phyloP scores from a whole-genome alignment of 164 flowering plant genomes.

The Umbellularia californica region DNA sequence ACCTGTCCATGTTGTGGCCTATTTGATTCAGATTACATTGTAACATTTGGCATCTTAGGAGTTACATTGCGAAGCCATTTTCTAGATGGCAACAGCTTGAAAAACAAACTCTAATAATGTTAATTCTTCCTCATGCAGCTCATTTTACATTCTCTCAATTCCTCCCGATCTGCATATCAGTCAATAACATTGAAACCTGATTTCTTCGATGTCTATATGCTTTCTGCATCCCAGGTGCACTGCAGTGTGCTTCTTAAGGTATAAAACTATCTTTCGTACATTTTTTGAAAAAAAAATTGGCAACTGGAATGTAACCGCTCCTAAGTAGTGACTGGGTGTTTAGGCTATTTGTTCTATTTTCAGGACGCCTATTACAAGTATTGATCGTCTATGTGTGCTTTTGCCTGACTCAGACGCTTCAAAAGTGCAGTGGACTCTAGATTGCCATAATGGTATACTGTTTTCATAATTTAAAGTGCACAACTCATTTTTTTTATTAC shows the following conservation, averaged over 20 bases:
- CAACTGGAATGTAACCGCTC: not conserved
- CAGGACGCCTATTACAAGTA: conserved; percentile 69
- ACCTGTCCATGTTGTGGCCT: not conserved
- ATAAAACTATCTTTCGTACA: not conserved
- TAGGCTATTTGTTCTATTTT: conserved; percentile 90
- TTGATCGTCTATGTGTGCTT: conserved; percentile 55
- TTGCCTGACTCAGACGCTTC: conserved; percentile 70
- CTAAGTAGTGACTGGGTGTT: conserved; percentile 12
- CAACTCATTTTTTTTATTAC: not conserved
- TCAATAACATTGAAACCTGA: conserved; percentile 57
- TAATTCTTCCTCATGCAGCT: conserved; percentile 45
- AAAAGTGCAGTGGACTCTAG: conserved; percentile 78
- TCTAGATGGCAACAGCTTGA: not conserved
- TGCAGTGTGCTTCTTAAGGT: conserved; percentile 95
- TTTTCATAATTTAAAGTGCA: not conserved
- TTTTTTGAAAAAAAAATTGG: not conserved
- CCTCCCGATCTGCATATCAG: conserved; percentile 85
- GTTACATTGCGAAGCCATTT: not conserved
- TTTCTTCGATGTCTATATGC: conserved; percentile 63
- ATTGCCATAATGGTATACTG: conserved; percentile 57
- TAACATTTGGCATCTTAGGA: not conserved
- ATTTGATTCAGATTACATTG: not conserved
- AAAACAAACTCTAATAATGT: not conserved
- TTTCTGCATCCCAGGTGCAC: conserved; percentile 56
- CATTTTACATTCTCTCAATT: conserved; percentile 62